phyloP scores from a whole-genome alignment of 768 basidiomycete genomes.

The Boletus insuetus region DNA sequence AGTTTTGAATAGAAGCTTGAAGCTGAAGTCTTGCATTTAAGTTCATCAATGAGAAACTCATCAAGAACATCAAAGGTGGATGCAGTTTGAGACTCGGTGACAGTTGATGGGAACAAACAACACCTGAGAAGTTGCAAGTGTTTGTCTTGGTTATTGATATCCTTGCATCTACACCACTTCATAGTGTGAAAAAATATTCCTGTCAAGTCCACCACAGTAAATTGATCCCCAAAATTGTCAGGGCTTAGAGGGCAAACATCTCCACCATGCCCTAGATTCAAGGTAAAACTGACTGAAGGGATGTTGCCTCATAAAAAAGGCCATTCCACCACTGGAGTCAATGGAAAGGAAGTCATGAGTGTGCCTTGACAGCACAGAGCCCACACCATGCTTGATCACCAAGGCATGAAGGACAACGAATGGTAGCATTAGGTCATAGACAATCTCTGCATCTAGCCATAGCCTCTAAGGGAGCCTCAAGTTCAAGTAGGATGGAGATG shows the following conservation, averaged over 20 bases:
- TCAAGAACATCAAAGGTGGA: constrained; percentile 25
- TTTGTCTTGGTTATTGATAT: neutral
- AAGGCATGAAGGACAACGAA: too few relatives aligned
- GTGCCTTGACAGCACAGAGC: neutral
- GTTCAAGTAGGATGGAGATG: too few relatives aligned
- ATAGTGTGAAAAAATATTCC: neutral
- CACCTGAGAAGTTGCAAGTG: constrained; percentile 13
- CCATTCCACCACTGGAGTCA: too few relatives aligned
- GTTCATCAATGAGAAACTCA: constrained; percentile 14
- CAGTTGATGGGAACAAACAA: constrained; percentile 13
- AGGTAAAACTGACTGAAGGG: neutral
- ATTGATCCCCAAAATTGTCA: too few relatives aligned
- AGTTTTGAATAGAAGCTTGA: neutral
- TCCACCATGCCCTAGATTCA: too few relatives aligned
- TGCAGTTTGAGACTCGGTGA: constrained; percentile 7
- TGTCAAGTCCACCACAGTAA: neutral
- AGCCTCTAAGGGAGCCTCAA: too few relatives aligned
- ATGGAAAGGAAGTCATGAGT: too few relatives aligned
- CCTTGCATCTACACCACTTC: neutral
- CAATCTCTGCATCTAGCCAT: too few relatives aligned
- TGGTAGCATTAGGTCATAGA: too few relatives aligned
- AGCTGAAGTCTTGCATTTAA: constrained; percentile 14
- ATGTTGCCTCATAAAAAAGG: neutral
- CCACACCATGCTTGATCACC: neutral
- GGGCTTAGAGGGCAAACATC: too few relatives aligned